Evolutionary conservation across 257 asterid species (phyloP), one percentile per base, ranked within the genome.

Genomic region (Solanum tarapatanum): DNA sequence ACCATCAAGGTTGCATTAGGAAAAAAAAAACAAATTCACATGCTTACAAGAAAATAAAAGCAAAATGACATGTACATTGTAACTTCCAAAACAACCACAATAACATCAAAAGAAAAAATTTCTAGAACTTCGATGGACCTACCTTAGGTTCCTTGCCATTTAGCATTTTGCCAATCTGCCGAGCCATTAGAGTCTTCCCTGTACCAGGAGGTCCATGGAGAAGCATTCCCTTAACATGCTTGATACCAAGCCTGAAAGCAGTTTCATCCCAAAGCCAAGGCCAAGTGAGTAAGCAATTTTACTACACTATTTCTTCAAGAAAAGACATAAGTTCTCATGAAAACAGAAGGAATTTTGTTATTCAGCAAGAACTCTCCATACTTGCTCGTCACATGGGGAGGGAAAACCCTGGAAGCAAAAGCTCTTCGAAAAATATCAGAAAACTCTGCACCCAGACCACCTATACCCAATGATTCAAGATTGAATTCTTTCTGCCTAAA

Each of bases 151-250:
- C 99, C 93, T 96, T 97, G 85, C 99, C 99, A 86, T 97, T 93
- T 87, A 97, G 90, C 96, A 97, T 95, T 89, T 96, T 97, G 75
- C 99, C 99, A 89, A 97, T 97, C 93, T 97, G 99, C 24, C 99
- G 99, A 88, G 99, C 99, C 97, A 97, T 96, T 84, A 97, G 92
- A 79, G 99, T 97, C 94, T 97, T 97, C 76, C 99, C 99, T 87
- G 99, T 97, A 89, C 99, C 99, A 92, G 99, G 99, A 89, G 99
- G 99, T 88, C 99, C 99, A 90, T 76, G 91, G 73, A 97, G 99
- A 90, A 97, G 93, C 99, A 97, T 97, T 91, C 99, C 99, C 88
- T 97, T 97, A 69, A 97, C 99, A 91, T 97, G 99, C 92, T 95
- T 96, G 93, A 97, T 96, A 76, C 99, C 99, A 88, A 97, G 93